These are phyloP conservation scores for Eutrema yunnanense DNA, from an alignment of 345 rosid species.

Conservation along the genomic window DNA sequence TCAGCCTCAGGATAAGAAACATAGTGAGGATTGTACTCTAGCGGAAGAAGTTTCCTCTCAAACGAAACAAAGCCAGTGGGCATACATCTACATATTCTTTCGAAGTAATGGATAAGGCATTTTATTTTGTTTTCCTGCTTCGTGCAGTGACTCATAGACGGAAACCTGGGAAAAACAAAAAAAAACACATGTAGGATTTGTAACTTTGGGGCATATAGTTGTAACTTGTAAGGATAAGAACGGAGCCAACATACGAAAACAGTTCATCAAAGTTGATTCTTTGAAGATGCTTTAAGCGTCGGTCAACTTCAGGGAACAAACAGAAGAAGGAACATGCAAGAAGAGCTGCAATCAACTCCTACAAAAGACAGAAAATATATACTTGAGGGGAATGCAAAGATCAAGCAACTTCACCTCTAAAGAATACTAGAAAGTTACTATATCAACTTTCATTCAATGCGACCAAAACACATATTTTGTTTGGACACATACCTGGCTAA, in stretches of 20 bases:
- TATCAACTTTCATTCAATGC: neutral
- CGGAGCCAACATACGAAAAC: slow-evolving; percentile 52
- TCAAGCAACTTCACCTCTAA: neutral
- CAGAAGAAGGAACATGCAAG: slow-evolving; percentile 36
- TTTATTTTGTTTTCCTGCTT: slow-evolving; percentile 57
- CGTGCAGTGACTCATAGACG: slow-evolving; percentile 39
- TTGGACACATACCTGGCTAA: slow-evolving; percentile 50
- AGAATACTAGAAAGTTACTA: neutral
- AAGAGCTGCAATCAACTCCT: slow-evolving; percentile 30
- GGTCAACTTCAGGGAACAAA: slow-evolving; percentile 55
- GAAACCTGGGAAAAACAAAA: slow-evolving; percentile 34
- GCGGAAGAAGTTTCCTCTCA: slow-evolving; percentile 69
- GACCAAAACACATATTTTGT: neutral
- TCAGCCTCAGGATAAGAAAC: slow-evolving; percentile 47
- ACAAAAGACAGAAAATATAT: neutral
- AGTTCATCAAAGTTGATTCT: slow-evolving; percentile 63
- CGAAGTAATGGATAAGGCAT: slow-evolving; percentile 54
- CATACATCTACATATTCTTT: slow-evolving; percentile 49
- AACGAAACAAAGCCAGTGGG: slow-evolving; percentile 76
- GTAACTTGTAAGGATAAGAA: slow-evolving; percentile 1
- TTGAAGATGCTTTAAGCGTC: slow-evolving; percentile 54
- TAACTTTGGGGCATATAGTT: neutral
- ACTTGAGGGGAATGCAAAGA: neutral
- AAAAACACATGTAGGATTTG: neutral
- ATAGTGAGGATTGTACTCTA: slow-evolving; percentile 22